These are phyloP conservation scores for Rhododendron simsii DNA, from an alignment of 148 eudicot species.

Conservation along the genomic window DNA sequence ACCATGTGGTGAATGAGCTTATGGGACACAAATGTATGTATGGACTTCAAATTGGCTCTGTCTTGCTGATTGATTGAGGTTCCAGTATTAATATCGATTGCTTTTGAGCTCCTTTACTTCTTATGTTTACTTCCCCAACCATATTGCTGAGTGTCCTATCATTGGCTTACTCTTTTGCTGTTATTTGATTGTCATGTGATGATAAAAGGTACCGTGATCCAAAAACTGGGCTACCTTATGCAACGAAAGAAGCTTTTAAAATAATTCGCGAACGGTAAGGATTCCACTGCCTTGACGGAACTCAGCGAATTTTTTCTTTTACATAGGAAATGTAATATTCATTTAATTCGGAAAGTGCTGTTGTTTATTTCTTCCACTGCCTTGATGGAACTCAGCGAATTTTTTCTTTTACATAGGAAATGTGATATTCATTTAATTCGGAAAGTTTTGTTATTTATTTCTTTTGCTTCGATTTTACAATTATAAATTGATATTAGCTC, in stretches of 20 bases:
- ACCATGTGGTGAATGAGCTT: background rate
- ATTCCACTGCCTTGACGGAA: background rate
- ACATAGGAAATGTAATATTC: background rate
- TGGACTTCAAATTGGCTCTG: background rate
- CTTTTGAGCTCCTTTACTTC: background rate
- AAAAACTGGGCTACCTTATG: constrained; percentile 86
- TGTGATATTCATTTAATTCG: background rate
- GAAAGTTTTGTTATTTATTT: background rate
- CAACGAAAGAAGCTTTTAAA: constrained; percentile 89
- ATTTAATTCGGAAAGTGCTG: background rate
- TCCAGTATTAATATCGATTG: background rate
- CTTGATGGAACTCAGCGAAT: background rate
- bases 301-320: background rate
- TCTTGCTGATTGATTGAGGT: background rate
- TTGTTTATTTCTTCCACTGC: background rate
- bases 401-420: background rate
- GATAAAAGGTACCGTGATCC: constrained; percentile 82
- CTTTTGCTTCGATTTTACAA: background rate
- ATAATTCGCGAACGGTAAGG: constrained; percentile 66
- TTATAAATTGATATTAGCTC: background rate
- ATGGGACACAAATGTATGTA: background rate
- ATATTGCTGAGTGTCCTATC: background rate
- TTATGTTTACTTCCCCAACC: background rate
- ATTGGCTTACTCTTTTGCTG: background rate
- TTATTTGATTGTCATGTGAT: constrained; percentile 1